Evolutionary conservation across 345 rosid species (phyloP).

Genomic region (Acer campestre): DNA sequence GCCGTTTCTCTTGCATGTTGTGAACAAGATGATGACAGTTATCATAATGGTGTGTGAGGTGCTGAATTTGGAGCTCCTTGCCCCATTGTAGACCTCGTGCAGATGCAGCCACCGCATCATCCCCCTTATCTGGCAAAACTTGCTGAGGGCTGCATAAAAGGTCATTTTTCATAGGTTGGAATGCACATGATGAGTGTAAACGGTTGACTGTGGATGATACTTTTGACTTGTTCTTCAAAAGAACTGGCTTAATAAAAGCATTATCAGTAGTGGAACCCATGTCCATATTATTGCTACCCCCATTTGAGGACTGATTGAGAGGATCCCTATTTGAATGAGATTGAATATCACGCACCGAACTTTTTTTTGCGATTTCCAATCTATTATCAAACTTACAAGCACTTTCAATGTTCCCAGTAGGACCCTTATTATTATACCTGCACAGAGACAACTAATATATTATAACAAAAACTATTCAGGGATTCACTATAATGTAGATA

Average conservation of each 20-base stretch:
- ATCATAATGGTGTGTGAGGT: constrained; percentile 20
- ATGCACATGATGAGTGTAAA: constrained; percentile 32
- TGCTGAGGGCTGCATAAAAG: constrained; percentile 20
- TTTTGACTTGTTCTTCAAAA: constrained; percentile 37
- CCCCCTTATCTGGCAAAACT: constrained; percentile 29
- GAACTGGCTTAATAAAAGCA: constrained; percentile 29
- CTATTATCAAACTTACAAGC: constrained; percentile 29
- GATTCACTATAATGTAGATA: constrained; percentile 8
- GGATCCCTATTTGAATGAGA: constrained; percentile 36
- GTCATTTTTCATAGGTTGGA: constrained; percentile 34
- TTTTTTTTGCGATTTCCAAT: constrained; percentile 30
- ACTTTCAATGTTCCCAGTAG: constrained; percentile 31
- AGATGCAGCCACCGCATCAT: constrained; percentile 21
- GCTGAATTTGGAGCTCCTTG: constrained; percentile 29
- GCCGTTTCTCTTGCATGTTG: constrained; percentile 29
- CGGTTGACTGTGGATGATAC: constrained; percentile 37
- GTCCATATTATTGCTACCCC: constrained; percentile 51
- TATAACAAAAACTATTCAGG: constrained; percentile 8
- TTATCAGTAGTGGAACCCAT: constrained; percentile 50
- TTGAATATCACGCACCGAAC: constrained; percentile 22
- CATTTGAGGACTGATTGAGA: constrained; percentile 47
- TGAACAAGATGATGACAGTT: constrained; percentile 22
- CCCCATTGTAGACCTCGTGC: constrained; percentile 31
- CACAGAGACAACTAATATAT: constrained; percentile 1
- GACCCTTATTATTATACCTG: constrained; percentile 51